Base-by-base conservation (phyloP, 805 yeast genomes). In the Ogataea glucozyma region DNA sequence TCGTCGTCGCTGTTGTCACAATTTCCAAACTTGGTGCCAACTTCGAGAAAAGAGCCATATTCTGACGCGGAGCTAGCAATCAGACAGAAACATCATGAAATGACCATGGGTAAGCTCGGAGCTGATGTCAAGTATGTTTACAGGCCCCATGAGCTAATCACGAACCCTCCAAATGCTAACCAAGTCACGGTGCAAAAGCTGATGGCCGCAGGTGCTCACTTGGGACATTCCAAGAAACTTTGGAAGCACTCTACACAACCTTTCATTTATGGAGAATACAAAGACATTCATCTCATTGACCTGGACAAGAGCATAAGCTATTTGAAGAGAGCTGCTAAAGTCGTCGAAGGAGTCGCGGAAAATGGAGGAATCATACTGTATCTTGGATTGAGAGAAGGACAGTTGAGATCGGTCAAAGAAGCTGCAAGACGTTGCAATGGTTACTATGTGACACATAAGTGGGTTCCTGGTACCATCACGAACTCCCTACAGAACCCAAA, bases 401-500 rank as follows among this genome's bases (percentile, higher is more conserved):
- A 87, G 57, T 78, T 78, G 48, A 73, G 84, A 42, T 75, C 88
- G 1, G 78, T 93, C 36, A 83, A 81, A 57, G 79, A 75, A 47
- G 96, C 96, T 9, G 95, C 98, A 2, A 68, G 71, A 34, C 76
- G 95, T 52, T 71, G 82, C 42, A 74, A 79, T 44, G 97, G 95
- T 12, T 88, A 80, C 66, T 89, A 84, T 59, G 90, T 93, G 16
- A 73, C 85, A 17, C 75, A 80, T 35, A 80, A 89, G 60, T 93
- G 99, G 99, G 78, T 87, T 46, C 97, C 97, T 2, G 99, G 99
- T 52, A 85, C 95, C 18, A 73, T 93, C 52, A 88, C 98, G 33
- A 93, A 93, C 67, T 80, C 88, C 42, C 71, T 81, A 22, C 85
- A 57, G 32, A 59, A 57, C 41, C 65, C 67, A 30, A 79, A 81